Percentiles rank a stretch among this genome's conserved stretches.
phyloP scores from a whole-genome alignment of 805 yeast genomes.

The Saccharomycopsis babjevae region DNA sequence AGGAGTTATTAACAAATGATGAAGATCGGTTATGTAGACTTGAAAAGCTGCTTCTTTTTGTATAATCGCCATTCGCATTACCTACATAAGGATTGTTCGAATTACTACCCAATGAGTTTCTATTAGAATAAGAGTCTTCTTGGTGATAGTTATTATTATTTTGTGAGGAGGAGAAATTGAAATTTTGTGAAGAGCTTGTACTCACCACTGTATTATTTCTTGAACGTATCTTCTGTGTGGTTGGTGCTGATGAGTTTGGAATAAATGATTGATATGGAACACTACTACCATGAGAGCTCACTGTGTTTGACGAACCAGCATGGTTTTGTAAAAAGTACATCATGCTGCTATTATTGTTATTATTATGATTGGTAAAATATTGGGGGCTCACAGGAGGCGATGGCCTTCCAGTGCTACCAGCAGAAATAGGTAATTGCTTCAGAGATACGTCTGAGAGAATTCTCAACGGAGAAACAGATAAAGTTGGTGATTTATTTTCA shows the following conservation, averaged over 20 bases:
- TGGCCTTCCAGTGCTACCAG: conserved; percentile 2
- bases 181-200: background rate
- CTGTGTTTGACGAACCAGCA: background rate
- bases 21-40: background rate
- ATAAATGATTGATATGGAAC: background rate
- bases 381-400: conserved; percentile 15
- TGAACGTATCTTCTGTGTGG: background rate
- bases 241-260: background rate
- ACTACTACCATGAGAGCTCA: background rate
- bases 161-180: background rate
- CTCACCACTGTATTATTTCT: background rate
- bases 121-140: background rate
- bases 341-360: conserved; percentile 1
- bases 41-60: background rate
- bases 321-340: background rate
- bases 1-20: background rate
- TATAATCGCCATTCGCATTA: background rate
- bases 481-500: background rate
- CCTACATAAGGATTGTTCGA: background rate
- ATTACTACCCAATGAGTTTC: background rate
- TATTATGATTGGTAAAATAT: conserved; percentile 3
- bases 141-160: background rate
- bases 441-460: conserved; percentile 15
- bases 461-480: conserved; percentile 13
- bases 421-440: conserved; percentile 14